These are phyloP conservation scores for Irpex sp. DNA, from an alignment of 1,284 basidiomycete species.

Conservation along the genomic window DNA sequence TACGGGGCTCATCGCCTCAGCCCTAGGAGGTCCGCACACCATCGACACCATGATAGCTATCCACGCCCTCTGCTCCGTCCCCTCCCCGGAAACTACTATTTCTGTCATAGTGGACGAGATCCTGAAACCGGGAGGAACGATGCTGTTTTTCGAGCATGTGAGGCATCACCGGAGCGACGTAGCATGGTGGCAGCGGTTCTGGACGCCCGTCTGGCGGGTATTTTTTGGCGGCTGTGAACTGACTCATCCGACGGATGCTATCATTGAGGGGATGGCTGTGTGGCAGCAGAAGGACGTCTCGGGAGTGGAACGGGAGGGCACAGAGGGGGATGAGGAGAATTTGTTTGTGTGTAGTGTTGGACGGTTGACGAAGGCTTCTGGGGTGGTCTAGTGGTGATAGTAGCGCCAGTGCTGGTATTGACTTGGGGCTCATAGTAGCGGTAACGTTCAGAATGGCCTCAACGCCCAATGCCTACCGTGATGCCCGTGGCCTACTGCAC, in stretches of 20 bases:
- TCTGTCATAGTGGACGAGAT: constrained; percentile 39
- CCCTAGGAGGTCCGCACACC: constrained; percentile 32
- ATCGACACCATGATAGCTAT: constrained; percentile 59
- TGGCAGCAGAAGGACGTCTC: constrained; percentile 38
- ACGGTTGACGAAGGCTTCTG: neutral
- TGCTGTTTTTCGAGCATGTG: constrained; percentile 68
- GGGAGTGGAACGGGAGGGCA: constrained; percentile 37
- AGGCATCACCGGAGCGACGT: constrained; percentile 45
- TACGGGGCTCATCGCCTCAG: constrained; percentile 37
- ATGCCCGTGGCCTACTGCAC: no score
- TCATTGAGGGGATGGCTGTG: constrained; percentile 40
- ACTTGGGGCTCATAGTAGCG: neutral
- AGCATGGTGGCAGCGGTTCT: constrained; percentile 64
- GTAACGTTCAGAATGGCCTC: neutral
- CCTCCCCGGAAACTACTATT: constrained; percentile 43
- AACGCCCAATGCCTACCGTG: no score
- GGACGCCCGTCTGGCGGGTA: constrained; percentile 61
- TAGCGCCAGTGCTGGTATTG: neutral
- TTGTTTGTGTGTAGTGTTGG: constrained; percentile 36
- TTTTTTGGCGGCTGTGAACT: constrained; percentile 59
- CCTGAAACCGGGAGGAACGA: constrained; percentile 52
- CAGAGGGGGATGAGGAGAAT: constrained; percentile 37
- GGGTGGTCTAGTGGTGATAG: neutral
- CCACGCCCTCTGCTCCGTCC: constrained; percentile 59
- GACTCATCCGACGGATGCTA: constrained; percentile 54